These are phyloP conservation scores for Alisma plantagoaquatica DNA, from an alignment of 106 monocot species.

Conservation along the genomic window DNA sequence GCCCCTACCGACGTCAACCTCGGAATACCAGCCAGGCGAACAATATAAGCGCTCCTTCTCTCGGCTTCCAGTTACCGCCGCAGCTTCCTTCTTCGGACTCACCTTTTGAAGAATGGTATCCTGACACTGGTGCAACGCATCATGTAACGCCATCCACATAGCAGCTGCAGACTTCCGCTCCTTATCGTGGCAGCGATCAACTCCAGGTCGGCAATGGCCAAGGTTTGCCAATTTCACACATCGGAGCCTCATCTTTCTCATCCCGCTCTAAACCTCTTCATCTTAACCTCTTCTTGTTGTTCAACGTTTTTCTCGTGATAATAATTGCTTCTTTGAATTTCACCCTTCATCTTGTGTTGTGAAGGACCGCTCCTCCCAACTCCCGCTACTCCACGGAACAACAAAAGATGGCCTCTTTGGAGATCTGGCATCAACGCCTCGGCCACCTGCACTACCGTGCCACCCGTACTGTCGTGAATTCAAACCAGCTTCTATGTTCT, in stretches of 20 bases:
- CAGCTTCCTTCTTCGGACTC: no score
- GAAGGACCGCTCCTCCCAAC: neutral
- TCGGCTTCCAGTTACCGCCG: no score
- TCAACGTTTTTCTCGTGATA: conserved; percentile 1
- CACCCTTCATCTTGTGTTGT: neutral
- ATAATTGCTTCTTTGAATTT: conserved; percentile 2
- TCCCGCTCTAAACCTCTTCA: neutral
- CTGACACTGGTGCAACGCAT: no score
- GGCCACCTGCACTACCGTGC: no score
- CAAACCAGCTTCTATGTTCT: neutral
- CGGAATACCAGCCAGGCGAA: no score
- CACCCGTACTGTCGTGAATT: no score
- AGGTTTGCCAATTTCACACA: neutral
- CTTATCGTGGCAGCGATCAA: neutral
- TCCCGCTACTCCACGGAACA: no score
- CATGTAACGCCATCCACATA: neutral
- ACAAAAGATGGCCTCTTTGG: no score
- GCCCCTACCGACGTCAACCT: no score
- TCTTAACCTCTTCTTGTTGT: neutral
- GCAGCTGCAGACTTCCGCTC: neutral
- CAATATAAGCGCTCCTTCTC: no score
- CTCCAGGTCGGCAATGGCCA: conserved; percentile 2
- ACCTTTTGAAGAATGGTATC: no score
- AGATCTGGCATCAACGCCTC: neutral
- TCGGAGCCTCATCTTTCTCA: neutral